These are phyloP conservation scores for Coleophoma crateriformis DNA, from an alignment of 2,329 filamentous ascomycete genomes.

Conservation along the genomic window DNA sequence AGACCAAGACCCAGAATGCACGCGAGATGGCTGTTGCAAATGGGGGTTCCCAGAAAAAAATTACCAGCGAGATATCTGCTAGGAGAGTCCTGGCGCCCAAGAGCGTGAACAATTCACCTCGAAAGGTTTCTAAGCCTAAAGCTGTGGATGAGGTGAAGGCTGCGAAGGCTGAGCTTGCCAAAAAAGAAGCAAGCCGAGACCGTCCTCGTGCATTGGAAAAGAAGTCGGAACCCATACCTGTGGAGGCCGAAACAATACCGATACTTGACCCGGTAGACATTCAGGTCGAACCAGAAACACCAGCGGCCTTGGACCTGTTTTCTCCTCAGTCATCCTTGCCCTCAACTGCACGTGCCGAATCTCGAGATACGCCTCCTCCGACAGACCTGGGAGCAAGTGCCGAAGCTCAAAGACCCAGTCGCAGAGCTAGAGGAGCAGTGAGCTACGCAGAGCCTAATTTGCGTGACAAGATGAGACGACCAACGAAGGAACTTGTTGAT, in stretches of 20 bases:
- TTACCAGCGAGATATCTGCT: conserved; percentile 4
- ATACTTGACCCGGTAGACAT: conserved; percentile 24
- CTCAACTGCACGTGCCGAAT: conserved; percentile 21
- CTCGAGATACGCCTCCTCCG: conserved; percentile 54
- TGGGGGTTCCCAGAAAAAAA: conserved; percentile 8
- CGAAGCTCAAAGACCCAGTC: conserved; percentile 57
- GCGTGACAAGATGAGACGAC: conserved; percentile 77
- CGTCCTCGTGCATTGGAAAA: conserved; percentile 5
- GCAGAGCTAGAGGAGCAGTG: conserved; percentile 61
- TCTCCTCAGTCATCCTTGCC: conserved; percentile 45
- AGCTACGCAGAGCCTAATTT: conserved; percentile 82
- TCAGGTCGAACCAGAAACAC: conserved; percentile 25
- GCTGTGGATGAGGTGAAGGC: conserved; percentile 31
- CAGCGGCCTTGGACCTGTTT: conserved; percentile 35
- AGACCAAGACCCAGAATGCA: conserved; percentile 7
- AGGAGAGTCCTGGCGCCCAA: conserved; percentile 37
- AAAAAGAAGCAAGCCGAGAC: conserved; percentile 14
- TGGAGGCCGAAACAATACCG: conserved; percentile 3
- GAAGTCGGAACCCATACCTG: conserved; percentile 8
- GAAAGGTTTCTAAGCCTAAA: conserved; percentile 37
- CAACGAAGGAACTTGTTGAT: conserved; percentile 70
- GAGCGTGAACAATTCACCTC: conserved; percentile 51
- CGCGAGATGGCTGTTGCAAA: conserved; percentile 20
- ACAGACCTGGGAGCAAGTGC: conserved; percentile 48
- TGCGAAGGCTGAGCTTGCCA: conserved; percentile 30